phyloP scores from a whole-genome alignment of 306 rosid species.

The Fagus crenata region DNA sequence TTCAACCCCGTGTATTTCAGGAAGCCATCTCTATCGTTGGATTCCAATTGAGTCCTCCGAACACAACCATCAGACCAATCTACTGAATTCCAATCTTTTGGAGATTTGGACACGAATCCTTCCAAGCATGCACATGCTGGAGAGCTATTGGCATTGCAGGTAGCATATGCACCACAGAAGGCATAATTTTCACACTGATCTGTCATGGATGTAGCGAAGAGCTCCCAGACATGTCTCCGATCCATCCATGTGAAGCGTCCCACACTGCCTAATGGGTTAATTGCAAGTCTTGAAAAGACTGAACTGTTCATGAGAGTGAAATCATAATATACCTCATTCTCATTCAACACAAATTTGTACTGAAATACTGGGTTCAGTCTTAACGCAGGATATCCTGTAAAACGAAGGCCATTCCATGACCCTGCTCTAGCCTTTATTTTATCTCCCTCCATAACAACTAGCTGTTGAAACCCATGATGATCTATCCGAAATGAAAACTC shows the following conservation, averaged over 20 bases:
- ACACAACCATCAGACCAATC: slow-evolving; percentile 32
- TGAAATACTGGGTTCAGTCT: not conserved
- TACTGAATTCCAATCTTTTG: not conserved
- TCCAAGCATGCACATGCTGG: slow-evolving; percentile 30
- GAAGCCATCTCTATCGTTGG: slow-evolving; percentile 25
- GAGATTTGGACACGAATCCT: slow-evolving; percentile 18
- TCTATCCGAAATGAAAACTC: not conserved
- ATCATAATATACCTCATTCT: slow-evolving; percentile 16
- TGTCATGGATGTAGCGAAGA: not conserved
- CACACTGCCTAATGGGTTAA: not conserved
- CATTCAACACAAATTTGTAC: slow-evolving; percentile 18
- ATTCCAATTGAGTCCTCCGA: slow-evolving; percentile 16
- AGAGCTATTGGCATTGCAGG: slow-evolving; percentile 3
- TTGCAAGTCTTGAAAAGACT: slow-evolving; percentile 19
- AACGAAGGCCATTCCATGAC: slow-evolving; percentile 29
- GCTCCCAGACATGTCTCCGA: slow-evolving; percentile 17
- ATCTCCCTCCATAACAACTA: not conserved
- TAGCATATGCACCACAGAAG: slow-evolving; percentile 29
- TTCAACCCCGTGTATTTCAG: not conserved
- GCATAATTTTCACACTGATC: slow-evolving; percentile 36
- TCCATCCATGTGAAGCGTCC: slow-evolving; percentile 29
- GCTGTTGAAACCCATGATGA: not conserved
- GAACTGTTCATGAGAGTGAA: slow-evolving; percentile 5
- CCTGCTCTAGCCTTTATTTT: not conserved
- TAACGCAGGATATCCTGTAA: slow-evolving; percentile 13